Percentiles rank a stretch among this genome's conserved stretches.
Conservation (phyloP, 352 stramenopile species). For the Phytophthora pisi region DNA sequence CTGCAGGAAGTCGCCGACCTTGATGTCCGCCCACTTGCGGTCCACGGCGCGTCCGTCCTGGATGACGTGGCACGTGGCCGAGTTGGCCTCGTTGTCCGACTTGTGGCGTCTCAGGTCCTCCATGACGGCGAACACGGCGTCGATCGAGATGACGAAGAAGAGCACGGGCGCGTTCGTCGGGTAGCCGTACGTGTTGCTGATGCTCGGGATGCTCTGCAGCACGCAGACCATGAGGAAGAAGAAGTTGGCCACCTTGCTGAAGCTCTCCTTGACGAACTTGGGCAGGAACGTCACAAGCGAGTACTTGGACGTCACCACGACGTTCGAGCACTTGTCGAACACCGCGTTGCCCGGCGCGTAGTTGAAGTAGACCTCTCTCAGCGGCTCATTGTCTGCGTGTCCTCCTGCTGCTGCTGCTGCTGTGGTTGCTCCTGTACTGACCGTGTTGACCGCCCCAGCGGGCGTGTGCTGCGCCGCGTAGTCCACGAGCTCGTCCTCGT, state of each 20-base stretch:
- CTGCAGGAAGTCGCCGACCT: conserved; percentile 87
- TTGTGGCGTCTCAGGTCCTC: conserved; percentile 83
- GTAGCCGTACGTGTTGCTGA: conserved; percentile 83
- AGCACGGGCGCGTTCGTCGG: conserved; percentile 83
- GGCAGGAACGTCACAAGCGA: conserved; percentile 85
- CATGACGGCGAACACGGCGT: conserved; percentile 90
- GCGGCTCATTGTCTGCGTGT: conserved; percentile 2
- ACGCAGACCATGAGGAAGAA: conserved; percentile 94
- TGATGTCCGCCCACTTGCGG: conserved; percentile 74
- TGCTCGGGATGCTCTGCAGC: conserved; percentile 85
- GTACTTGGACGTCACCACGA: conserved; percentile 93
- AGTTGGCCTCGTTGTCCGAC: conserved; percentile 87
- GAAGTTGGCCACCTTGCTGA: conserved; percentile 92
- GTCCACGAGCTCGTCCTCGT: conserved; percentile 37
- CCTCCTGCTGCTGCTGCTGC: conserved; percentile 5
- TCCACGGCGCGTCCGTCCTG: conserved; percentile 80
- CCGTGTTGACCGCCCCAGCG: not conserved
- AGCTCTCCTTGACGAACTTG: conserved; percentile 90
- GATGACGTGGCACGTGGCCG: conserved; percentile 68
- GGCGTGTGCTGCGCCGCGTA: conserved; percentile 17
- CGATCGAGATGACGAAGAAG: conserved; percentile 91
- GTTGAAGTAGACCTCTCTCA: conserved; percentile 80
- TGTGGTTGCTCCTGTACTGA: too few species aligned
- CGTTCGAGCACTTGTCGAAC: conserved; percentile 79
- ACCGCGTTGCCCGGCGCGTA: conserved; percentile 64